Base-by-base conservation (phyloP, 768 basidiomycete genomes). In the Mycena maculata region DNA sequence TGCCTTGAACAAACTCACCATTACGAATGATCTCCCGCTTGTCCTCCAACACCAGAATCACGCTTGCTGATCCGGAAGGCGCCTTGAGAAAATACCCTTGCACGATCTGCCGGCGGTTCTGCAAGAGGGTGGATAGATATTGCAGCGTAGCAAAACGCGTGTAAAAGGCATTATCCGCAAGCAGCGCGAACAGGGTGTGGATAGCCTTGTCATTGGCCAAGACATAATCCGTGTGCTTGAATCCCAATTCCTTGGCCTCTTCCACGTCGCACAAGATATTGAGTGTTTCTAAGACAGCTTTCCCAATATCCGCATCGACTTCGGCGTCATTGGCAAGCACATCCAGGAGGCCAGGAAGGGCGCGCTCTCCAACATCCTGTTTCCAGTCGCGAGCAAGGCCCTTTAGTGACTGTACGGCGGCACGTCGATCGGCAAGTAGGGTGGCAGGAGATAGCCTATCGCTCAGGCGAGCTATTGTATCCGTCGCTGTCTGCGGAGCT, bases 41-140 rank as follows among this genome's bases (percentile, higher is more conserved):
- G 72, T 96, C 96, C 67, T 95, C 94, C 33, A 96, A 80, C 12
- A 90, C 85, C 2, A 88, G 83, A 60, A 94, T 87, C 47, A 95
- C 81, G 55, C 92, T 91, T 4, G 87, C 81, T 16, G 91, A 85
- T 8, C 95, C 96, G 41, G 88, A 88, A 4, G 93, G 85, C 9
- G 94, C 89, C 54, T 91, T 95, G 69, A 99, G 83, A 76, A 99
- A 97, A 78, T 96, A 95, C n/a, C 86, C 86, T 77, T 99, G 98
- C 12, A 98, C 89, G 38, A 85, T 80, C 59, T 91, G 88, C 25
- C 95, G 86, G 60, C 96, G 86, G 75, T 96, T 95, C 73, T 90
- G 88, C 54, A 99, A 83, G 20, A 99, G 82, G 7, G 87, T 88
- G 31, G 90, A 87, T 44, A 99, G 84, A 71, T 92, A 88, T 75